A percentile compares a stretch with the other conserved stretches of the same genome.
Evolutionary conservation across 2,329 filamentous ascomycete species (phyloP).

Genomic region (Sarocladiaceae sp.): DNA sequence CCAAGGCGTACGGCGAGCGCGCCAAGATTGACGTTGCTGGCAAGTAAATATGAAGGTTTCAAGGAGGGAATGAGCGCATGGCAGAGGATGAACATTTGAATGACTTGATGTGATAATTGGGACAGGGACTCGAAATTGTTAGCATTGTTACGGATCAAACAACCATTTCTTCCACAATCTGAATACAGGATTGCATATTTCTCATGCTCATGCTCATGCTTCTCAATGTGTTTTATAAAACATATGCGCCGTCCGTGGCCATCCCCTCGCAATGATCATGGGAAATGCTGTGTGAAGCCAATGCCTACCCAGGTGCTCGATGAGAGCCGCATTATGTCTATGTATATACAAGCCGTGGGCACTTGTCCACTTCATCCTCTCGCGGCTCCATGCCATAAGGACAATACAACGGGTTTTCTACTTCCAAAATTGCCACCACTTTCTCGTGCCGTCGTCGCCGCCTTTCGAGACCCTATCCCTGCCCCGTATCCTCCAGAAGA

Average conservation of each 20-base stretch:
- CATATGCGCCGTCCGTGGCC: too few relatives aligned
- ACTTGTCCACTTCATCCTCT: background rate
- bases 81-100: too few relatives aligned
- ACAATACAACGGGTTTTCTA: constrained; percentile 11
- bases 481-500: constrained; percentile 76
- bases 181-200: too few relatives aligned
- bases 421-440: constrained; percentile 59
- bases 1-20: constrained; percentile 83
- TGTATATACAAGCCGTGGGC: background rate
- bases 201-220: too few relatives aligned
- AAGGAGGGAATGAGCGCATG: too few relatives aligned
- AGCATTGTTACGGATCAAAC: constrained; percentile 1
- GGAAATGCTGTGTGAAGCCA: background rate
- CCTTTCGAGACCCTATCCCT: constrained; percentile 45
- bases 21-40: constrained; percentile 1
- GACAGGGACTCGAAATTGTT: constrained; percentile 3
- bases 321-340: background rate
- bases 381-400: background rate
- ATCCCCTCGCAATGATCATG: background rate
- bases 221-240: too few relatives aligned
- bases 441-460: constrained; percentile 24
- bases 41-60: constrained; percentile 5
- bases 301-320: background rate
- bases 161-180: too few relatives aligned
- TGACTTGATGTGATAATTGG: background rate